Base-by-base conservation (phyloP, 2,329 filamentous ascomycete genomes). In the Phialocephala subalpina region DNA sequence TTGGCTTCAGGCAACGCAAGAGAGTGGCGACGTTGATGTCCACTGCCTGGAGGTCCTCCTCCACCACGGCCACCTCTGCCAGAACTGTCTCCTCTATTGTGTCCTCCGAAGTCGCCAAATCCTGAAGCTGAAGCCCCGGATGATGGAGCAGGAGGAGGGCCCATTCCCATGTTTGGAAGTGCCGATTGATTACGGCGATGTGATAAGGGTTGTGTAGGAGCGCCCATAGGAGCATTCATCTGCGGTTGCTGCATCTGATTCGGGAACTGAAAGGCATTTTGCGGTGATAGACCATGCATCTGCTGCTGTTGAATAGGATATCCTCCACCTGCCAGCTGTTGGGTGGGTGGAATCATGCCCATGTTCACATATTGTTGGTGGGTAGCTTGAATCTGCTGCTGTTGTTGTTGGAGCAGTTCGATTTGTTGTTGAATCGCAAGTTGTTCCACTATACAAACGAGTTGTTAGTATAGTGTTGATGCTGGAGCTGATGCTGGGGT, bases 101-200 rank as follows among this genome's bases (percentile, higher is more conserved):
- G 81, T 88, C 90, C 83, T 73, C 91, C 91, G 78, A 93, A 94
- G 73, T 95, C 94, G 72, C 90, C 90, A 81, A 96, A 97, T 63
- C 80, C 81, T 16, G 49, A 86, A 64, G 92, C 93, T 64, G 95
- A 92, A 60, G 94, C 89, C 70, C 90, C 90, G 40, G 95, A 94
- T 27, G 96, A 97, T 20, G 96, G 97, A 68, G 96, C 96, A 64
- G 96, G 95, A 66, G 94, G 92, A 36, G 89, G 92, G 27, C 93
- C 93, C 88, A 97, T 92, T 68, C 90, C 89, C 86, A 97, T 93
- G 75, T 93, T 96, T 59, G 96, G 94, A 72, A 98, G 86, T 77
- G 95, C 95, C 78, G 96, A 98, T 82, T 97, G 95, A 84, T 98
- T 98, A 83, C 96, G 94, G 80, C 96, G 94, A 86, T 99, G 96